Base-by-base conservation (phyloP, 2,329 filamentous ascomycete species). In the Furcasterigmium sp. region DNA sequence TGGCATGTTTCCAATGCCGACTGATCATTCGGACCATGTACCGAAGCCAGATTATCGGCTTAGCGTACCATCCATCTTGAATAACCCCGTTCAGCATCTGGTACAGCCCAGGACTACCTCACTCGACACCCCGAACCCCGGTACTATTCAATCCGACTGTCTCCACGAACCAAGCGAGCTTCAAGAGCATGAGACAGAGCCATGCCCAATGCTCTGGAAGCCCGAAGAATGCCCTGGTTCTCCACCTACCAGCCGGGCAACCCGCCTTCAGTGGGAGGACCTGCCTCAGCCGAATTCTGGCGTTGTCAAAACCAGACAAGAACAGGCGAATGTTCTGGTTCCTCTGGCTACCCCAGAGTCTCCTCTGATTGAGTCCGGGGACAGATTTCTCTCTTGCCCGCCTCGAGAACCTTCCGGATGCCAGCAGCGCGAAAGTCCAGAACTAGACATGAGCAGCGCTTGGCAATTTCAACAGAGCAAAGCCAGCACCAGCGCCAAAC, bases 401-500 rank as follows among this genome's bases (percentile, higher is more conserved):
- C 44, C 41, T 8, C 40, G 48, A 10, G 41, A 41, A 4, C 34
- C 37, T 15, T 15, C 39, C 20, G 7, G 35, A 15, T 21, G 35
- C 8, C 19, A 35, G 4, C 23, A 17, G 15, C 45, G 37, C 8
- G n/a, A 38, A 17, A 48, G 43, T 20, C 48, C 48, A 4, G 48
- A 50, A 19, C 29, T 46, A 4, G 48, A 50, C 19, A 47, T 49
- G 46, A 49, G 46, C 1, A 49, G 46, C 37, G 48, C 48, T 10
- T 50, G 37, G 15, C 46, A 46, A 14, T 50, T 43, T 28, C 39
- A 50, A 7, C 46, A 49, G n/a, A 49, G 43, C 28, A 49, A 49
- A n/a, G n/a, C 49, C 15, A 35, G 11, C 32, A 35, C 17, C 15
- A 18, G n/a, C 3, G 32, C 15, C 32, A 35, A 35, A 28, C 18